phyloP scores from a whole-genome alignment of 768 basidiomycete genomes.

The Naganishia vaughanmartiniae region DNA sequence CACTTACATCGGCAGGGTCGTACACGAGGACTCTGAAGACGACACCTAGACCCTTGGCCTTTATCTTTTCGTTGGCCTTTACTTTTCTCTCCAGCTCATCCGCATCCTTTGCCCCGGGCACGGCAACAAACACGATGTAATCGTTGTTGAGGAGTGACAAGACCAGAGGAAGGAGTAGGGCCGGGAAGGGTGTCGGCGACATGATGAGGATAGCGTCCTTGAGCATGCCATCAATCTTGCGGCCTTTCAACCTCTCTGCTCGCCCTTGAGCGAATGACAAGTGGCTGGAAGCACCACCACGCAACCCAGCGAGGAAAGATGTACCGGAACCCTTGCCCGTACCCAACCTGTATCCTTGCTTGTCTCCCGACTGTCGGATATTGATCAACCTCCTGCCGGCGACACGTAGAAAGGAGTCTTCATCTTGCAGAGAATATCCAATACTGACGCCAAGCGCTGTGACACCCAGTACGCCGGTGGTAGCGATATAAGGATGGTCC shows the following conservation, averaged over 20 bases:
- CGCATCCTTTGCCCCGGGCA: constrained; percentile 46
- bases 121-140: constrained; percentile 48
- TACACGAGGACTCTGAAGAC: constrained; percentile 44
- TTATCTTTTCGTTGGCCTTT: constrained; percentile 24
- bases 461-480: constrained; percentile 3
- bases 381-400: constrained; percentile 1
- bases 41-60: constrained; percentile 32
- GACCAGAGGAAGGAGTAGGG: constrained; percentile 40
- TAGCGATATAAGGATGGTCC: neutral
- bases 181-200: constrained; percentile 43
- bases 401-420: constrained; percentile 9
- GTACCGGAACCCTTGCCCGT: neutral
- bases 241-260: constrained; percentile 6
- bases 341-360: constrained; percentile 13
- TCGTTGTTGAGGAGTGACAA: constrained; percentile 41
- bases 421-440: constrained; percentile 16
- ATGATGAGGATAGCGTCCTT: constrained; percentile 37
- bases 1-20: constrained; percentile 49
- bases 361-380: neutral
- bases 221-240: constrained; percentile 17
- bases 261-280: constrained; percentile 7
- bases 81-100: constrained; percentile 44
- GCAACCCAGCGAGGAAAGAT: constrained; percentile 16
- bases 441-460: constrained; percentile 9
- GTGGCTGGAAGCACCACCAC: constrained; percentile 1